phyloP scores from a whole-genome alignment of 2,329 filamentous ascomycete genomes.

The Botryotinia convoluta region DNA sequence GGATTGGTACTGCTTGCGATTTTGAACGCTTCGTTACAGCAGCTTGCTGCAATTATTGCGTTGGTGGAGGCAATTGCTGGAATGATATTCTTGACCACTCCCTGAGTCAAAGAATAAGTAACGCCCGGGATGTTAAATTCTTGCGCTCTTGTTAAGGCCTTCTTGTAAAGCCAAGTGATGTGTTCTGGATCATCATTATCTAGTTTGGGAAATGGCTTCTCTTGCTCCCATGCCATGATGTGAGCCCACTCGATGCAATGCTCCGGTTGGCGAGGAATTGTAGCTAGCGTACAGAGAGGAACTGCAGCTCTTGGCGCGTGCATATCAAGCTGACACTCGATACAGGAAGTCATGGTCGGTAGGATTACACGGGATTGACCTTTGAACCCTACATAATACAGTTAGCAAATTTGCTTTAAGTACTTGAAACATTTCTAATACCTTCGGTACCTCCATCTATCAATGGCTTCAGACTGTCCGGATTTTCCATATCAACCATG shows the following conservation, averaged over 20 bases:
- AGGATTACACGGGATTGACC: constrained; percentile 91
- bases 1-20: constrained; percentile 82
- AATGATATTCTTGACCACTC: constrained; percentile 99
- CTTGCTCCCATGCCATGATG: constrained; percentile 92
- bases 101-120: constrained; percentile 93
- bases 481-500: constrained; percentile 80
- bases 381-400: constrained; percentile 71
- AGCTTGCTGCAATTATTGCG: constrained; percentile 90
- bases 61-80: constrained; percentile 98
- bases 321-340: constrained; percentile 98
- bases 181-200: constrained; percentile 97
- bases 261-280: constrained; percentile 93
- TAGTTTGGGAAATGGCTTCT: constrained; percentile 77
- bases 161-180: constrained; percentile 93
- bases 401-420: neutral
- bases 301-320: constrained; percentile 96
- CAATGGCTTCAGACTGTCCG: constrained; percentile 85
- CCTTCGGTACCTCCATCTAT: constrained; percentile 96
- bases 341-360: constrained; percentile 89
- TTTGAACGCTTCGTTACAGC: constrained; percentile 96
- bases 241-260: constrained; percentile 99
- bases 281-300: constrained; percentile 92
- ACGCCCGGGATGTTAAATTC: constrained; percentile 92
- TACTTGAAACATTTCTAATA: constrained; percentile 33
- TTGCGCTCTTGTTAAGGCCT: constrained; percentile 73